Percentiles rank a stretch among this genome's conserved stretches.
These are phyloP conservation scores for Phascolomyces articulosus DNA, from an alignment of 371 early-diverging fungal species.

Conservation along the genomic window DNA sequence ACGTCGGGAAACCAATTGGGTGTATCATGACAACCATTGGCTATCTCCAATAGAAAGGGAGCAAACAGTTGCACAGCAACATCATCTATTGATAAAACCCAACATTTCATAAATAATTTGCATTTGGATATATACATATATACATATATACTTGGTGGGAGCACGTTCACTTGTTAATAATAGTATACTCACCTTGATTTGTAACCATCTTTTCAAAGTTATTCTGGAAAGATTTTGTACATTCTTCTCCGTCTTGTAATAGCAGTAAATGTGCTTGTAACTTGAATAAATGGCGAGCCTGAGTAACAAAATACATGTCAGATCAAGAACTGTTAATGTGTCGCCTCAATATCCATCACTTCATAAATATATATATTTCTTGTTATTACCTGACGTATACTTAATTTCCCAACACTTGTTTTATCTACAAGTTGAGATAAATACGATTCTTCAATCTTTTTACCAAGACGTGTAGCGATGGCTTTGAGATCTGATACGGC, in stretches of 20 bases:
- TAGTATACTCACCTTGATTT: neutral
- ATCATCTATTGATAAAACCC: neutral
- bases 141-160: neutral
- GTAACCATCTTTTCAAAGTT: neutral
- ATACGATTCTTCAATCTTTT: neutral
- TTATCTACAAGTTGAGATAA: neutral
- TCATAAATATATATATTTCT: neutral
- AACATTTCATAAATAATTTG: no score
- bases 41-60: neutral
- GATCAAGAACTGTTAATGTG: neutral
- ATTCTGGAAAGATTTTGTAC: neutral
- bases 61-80: neutral
- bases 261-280: neutral
- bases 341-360: no score
- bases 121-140: no score
- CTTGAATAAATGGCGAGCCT: neutral
- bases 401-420: neutral
- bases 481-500: neutral
- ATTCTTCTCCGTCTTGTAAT: neutral
- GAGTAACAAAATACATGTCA: neutral
- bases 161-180: neutral
- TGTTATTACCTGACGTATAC: neutral
- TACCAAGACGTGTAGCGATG: neutral
- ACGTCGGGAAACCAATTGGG: conserved; percentile 1
- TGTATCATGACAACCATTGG: neutral